Evolutionary conservation across 2,329 filamentous ascomycete genomes (phyloP), one percentile per base, ranked within the genome.

Genomic region (Talaromyces islandicus): DNA sequence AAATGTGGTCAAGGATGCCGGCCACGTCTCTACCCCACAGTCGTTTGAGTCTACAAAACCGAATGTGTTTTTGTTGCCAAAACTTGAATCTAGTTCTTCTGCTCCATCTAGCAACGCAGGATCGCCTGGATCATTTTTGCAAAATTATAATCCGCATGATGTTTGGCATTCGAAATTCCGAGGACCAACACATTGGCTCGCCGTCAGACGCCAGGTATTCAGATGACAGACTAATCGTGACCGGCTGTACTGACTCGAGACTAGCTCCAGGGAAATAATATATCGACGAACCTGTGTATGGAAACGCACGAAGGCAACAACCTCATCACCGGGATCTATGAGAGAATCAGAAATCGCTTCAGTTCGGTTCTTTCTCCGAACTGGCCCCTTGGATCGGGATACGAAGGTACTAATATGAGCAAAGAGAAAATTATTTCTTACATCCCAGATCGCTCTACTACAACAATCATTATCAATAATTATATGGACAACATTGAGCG

Each of bases 401-500:
- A 62, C 38, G 32, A 54, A 21, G 43, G 55, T 10, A 46, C 54
- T 19, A 48, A 46, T 38, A 58, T 55, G 12, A 60, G 52, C 35
- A 62, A 60, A 21, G 55, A 24, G 10, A 58, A 62, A 4, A 56
- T 62, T 24, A 19, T 62, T 12, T 53, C 52, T 5, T 62, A 41
- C 30, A 51, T 62, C 24, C 60, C 60, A 12, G 58, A 60, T 11
- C 57, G 51, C 3, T 35, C 48, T 14, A 60, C 53, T 12, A 29
- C 50, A 17, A 50, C 51, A 50, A 56, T 53, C 6, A 41, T 62
- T 17, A 51, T 62, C 6, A 30, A 27, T 9, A 50, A 60, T 7
- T 62, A 62, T 54, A 59, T 62, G 53, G 30, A 60, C n/a, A 57
- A 46, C 7, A 60, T 62, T 27, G 60, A 62, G 41, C 51, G 60